These are phyloP conservation scores for Lactuca sativa DNA, from an alignment of 129 eudicot genomes.

Conservation along the genomic window DNA sequence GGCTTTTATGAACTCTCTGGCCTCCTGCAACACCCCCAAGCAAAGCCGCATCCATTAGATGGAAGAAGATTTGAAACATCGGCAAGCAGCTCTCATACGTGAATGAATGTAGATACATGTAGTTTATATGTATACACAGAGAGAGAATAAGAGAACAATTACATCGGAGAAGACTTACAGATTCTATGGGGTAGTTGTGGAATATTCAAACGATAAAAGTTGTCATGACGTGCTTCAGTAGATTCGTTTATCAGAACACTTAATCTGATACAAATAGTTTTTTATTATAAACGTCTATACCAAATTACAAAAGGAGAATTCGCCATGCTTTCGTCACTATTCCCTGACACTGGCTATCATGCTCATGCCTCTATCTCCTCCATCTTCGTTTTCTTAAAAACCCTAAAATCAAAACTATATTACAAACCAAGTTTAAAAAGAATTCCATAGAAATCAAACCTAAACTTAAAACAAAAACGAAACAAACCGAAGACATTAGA, in stretches of 20 bases:
- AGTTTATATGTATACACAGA: slow-evolving; percentile 7
- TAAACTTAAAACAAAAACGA: too few species aligned
- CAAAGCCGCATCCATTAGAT: slow-evolving; percentile 31
- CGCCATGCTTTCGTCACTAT: background rate
- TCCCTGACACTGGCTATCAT: too few species aligned
- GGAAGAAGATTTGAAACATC: slow-evolving; percentile 11
- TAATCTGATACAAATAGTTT: background rate
- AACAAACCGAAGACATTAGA: too few species aligned
- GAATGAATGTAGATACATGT: slow-evolving; percentile 1
- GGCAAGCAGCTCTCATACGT: background rate
- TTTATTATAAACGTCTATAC: background rate
- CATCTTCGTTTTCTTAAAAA: too few species aligned
- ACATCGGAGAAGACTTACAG: background rate
- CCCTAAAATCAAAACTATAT: too few species aligned
- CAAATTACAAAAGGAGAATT: background rate
- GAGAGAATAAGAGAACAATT: background rate
- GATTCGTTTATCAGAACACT: background rate
- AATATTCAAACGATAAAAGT: background rate
- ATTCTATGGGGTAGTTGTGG: background rate
- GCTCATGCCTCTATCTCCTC: too few species aligned
- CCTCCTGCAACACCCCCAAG: slow-evolving; percentile 12
- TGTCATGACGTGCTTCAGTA: background rate
- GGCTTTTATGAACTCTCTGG: slow-evolving; percentile 14
- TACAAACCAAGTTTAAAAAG: too few species aligned
- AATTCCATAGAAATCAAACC: too few species aligned